Evolutionary conservation across 2,329 filamentous ascomycete genomes (phyloP).

Genomic region (Claviceps digitariae): DNA sequence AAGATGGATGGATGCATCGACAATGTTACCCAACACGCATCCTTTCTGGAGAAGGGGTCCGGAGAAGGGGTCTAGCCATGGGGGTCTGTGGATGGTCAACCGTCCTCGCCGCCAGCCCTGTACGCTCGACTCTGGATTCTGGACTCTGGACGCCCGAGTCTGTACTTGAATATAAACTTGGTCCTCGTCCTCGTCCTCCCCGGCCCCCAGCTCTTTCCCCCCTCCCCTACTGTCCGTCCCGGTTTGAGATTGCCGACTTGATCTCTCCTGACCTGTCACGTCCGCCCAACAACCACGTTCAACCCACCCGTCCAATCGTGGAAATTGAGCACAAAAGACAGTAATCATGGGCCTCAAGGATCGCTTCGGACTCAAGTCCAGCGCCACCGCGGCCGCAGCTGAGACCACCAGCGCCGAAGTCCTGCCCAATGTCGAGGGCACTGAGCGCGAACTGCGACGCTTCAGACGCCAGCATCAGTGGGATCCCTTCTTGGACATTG

Average conservation of each 20-base stretch:
- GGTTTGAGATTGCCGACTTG: not conserved
- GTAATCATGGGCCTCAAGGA: slow-evolving; percentile 12
- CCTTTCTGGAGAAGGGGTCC: not conserved
- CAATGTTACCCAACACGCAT: not conserved
- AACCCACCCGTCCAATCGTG: not conserved
- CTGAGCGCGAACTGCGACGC: slow-evolving; percentile 21
- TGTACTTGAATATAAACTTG: slow-evolving; percentile 5
- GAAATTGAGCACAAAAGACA: not conserved
- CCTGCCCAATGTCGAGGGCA: slow-evolving; percentile 8
- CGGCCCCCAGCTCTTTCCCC: not conserved
- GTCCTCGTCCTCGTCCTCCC: not conserved
- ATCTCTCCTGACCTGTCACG: not conserved
- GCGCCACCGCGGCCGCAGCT: slow-evolving; percentile 5
- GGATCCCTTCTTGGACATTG: slow-evolving; percentile 42
- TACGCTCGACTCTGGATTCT: not conserved
- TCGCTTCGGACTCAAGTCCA: slow-evolving; percentile 9
- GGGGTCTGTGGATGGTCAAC: not conserved
- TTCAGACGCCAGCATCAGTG: slow-evolving; percentile 39
- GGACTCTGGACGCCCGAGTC: too few species aligned
- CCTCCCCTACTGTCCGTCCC: too few species aligned
- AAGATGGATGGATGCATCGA: not conserved
- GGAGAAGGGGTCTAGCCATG: not conserved
- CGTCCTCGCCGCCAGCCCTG: not conserved
- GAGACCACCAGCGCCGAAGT: slow-evolving; percentile 11
- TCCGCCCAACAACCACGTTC: not conserved